Percentiles rank a stretch among this genome's conserved stretches.
Conservation (phyloP, 108 stramenopile genomes). For the Mediolabrus comicus region DNA sequence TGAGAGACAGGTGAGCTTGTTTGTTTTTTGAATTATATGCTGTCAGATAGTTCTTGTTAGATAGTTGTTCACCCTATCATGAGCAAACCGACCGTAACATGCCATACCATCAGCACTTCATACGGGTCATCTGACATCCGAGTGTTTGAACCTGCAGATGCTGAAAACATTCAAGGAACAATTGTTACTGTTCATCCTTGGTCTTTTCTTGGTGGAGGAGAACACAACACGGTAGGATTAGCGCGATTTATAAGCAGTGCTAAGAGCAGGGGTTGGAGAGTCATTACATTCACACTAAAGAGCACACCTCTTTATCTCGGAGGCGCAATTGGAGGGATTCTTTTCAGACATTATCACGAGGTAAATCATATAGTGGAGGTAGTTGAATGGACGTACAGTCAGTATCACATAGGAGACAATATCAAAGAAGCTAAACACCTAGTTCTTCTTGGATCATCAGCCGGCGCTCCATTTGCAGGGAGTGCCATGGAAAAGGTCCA, state of each 20-base stretch:
- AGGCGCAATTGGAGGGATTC: conserved; percentile 20
- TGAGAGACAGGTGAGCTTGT: too few species aligned
- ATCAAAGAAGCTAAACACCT: neutral
- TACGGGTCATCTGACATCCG: neutral
- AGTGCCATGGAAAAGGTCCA: conserved; percentile 8
- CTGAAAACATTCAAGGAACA: conserved; percentile 8
- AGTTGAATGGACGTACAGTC: conserved; percentile 10
- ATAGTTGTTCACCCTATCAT: too few species aligned
- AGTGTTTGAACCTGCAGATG: neutral
- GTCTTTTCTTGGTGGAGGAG: conserved; percentile 30
- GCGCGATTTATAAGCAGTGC: conserved; percentile 7
- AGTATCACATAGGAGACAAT: neutral
- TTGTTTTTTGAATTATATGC: too few species aligned
- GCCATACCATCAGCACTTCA: neutral
- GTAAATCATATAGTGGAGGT: conserved; percentile 30
- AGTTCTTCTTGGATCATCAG: conserved; percentile 28
- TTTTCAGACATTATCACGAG: conserved; percentile 16
- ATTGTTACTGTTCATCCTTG: conserved; percentile 35
- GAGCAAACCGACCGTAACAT: neutral
- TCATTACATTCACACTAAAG: conserved; percentile 27
- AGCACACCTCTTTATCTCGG: conserved; percentile 17
- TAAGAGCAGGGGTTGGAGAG: conserved; percentile 16
- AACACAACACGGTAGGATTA: conserved; percentile 35
- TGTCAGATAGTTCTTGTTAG: neutral
- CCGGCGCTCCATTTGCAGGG: conserved; percentile 26